A percentile compares a stretch with the other conserved stretches of the same genome.
Evolutionary conservation across 768 basidiomycete genomes (phyloP).

Genomic region (Mycena sanguinolenta): DNA sequence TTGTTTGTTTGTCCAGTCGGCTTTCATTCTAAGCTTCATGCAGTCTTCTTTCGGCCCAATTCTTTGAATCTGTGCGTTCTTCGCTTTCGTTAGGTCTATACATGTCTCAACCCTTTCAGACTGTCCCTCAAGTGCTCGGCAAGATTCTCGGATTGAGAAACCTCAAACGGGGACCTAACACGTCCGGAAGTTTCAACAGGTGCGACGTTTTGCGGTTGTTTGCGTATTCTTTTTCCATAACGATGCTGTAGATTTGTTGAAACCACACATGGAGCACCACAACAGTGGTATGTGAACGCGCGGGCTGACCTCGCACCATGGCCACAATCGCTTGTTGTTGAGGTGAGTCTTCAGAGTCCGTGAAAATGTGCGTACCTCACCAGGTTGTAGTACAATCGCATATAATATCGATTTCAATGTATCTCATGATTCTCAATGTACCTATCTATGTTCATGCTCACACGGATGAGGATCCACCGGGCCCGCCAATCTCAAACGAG

Average conservation of each 20-base stretch:
- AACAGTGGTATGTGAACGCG: conserved; percentile 44
- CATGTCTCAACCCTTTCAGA: conserved; percentile 44
- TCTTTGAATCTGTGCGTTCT: conserved; percentile 54
- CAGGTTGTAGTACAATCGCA: conserved; percentile 16
- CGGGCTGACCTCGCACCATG: conserved; percentile 56
- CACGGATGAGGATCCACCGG: no score
- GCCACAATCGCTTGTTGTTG: conserved; percentile 58
- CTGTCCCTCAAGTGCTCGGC: conserved; percentile 58
- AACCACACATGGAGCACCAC: conserved; percentile 43
- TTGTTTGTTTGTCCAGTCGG: conserved; percentile 4
- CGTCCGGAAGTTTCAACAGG: conserved; percentile 56
- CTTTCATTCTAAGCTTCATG: conserved; percentile 11
- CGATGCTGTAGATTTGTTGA: conserved; percentile 49
- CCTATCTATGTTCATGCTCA: no score
- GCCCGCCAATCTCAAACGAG: no score
- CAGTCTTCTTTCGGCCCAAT: conserved; percentile 51
- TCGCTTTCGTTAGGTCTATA: not conserved
- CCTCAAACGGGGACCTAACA: conserved; percentile 52
- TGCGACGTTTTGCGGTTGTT: conserved; percentile 40
- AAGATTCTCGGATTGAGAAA: conserved; percentile 60
- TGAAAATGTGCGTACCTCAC: not conserved
- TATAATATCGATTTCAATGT: conserved; percentile 2
- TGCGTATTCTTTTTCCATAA: not conserved
- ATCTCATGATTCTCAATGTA: no score
- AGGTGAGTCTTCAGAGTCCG: conserved; percentile 41